Conservation (phyloP, 257 asterid species). For the Primulina tabacum region DNA sequence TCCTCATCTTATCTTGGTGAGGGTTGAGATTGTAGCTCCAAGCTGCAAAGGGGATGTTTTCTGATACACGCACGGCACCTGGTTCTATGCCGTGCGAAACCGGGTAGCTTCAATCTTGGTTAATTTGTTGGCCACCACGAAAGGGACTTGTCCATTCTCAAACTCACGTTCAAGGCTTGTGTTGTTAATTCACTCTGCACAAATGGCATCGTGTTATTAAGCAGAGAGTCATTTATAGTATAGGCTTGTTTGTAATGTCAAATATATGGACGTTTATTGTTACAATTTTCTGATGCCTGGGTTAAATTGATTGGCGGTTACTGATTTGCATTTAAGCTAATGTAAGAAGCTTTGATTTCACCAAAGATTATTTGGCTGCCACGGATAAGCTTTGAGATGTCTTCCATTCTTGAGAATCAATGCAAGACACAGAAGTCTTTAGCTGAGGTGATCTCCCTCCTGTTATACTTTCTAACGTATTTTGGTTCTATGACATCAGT, state of each 20-base stretch:
- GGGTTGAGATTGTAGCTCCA: constrained; percentile 5
- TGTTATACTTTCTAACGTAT: neutral
- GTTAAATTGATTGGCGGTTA: constrained; percentile 8
- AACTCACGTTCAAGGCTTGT: constrained; percentile 7
- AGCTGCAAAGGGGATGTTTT: neutral
- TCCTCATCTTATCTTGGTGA: neutral
- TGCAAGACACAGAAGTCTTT: constrained; percentile 41
- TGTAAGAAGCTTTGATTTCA: constrained; percentile 17
- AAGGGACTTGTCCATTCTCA: neutral
- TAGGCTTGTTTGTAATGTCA: neutral
- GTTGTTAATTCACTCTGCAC: neutral
- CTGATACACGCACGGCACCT: neutral
- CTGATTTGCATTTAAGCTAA: constrained; percentile 17
- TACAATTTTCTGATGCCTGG: neutral
- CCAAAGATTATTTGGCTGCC: constrained; percentile 10
- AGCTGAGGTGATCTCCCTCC: constrained; percentile 48
- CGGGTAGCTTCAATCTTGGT: neutral
- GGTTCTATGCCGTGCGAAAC: neutral
- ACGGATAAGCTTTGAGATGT: constrained; percentile 31
- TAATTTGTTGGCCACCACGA: neutral
- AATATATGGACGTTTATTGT: neutral
- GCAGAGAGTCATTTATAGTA: neutral
- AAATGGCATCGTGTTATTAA: neutral
- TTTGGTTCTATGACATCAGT: neutral
- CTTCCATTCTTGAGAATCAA: constrained; percentile 24